phyloP scores from a whole-genome alignment of 2,329 filamentous ascomycete genomes.

The Incumbomyces delicatus region DNA sequence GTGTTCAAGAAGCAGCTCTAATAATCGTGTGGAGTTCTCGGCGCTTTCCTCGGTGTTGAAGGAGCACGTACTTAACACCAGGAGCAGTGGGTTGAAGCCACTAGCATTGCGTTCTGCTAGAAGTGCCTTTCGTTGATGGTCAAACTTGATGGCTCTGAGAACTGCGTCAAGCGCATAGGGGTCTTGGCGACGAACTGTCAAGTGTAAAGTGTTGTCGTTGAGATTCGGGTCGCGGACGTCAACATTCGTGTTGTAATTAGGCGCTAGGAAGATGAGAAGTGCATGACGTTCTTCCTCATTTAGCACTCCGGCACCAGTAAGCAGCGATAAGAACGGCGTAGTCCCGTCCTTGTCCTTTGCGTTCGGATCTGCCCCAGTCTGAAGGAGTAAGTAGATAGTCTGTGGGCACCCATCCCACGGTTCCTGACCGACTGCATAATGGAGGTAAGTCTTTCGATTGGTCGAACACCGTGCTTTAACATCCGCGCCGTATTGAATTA shows the following conservation, averaged over 20 bases:
- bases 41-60: not conserved
- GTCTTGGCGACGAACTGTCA: not conserved
- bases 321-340: not conserved
- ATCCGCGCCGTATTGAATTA: no score
- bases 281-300: not conserved
- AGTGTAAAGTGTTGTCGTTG: not conserved
- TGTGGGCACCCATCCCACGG: no score
- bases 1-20: not conserved
- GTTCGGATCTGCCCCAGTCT: slow-evolving; percentile 13
- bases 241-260: not conserved
- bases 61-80: not conserved
- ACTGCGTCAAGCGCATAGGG: not conserved
- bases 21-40: not conserved
- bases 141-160: not conserved
- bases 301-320: not conserved
- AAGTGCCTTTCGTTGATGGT: not conserved
- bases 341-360: slow-evolving; percentile 16
- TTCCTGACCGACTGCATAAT: no score
- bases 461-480: no score
- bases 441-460: no score
- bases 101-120: not conserved
- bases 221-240: not conserved
- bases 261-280: not conserved
- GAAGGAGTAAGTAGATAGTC: slow-evolving; percentile 17
- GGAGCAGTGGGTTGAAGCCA: not conserved